phyloP scores from a whole-genome alignment of 805 yeast genomes.

The Hanseniaspora meyeri region DNA sequence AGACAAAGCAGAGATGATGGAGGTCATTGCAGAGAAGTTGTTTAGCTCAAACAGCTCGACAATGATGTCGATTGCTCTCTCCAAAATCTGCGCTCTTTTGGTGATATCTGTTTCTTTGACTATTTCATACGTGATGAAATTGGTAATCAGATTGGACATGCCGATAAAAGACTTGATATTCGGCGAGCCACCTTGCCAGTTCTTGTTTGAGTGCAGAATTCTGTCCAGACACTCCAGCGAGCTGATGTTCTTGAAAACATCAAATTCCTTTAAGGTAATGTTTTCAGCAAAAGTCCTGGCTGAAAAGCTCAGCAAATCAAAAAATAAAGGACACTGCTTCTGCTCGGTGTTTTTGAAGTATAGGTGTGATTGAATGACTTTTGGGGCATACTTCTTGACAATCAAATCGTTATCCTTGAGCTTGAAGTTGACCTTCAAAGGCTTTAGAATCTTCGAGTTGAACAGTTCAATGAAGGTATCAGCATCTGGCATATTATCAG shows the following conservation, averaged over 20 bases:
- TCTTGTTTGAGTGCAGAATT: slow-evolving; percentile 60
- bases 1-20: slow-evolving; percentile 73
- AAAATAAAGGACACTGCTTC: slow-evolving; percentile 23
- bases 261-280: slow-evolving; percentile 65
- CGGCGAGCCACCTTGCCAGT: slow-evolving; percentile 40
- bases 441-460: slow-evolving; percentile 25
- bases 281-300: slow-evolving; percentile 72
- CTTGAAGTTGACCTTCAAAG: background rate
- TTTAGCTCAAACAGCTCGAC: slow-evolving; percentile 62
- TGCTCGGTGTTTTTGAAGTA: slow-evolving; percentile 17
- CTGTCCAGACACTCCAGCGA: slow-evolving; percentile 64
- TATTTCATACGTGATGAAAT: slow-evolving; percentile 67
- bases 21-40: slow-evolving; percentile 86
- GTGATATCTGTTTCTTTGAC: slow-evolving; percentile 50
- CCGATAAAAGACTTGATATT: slow-evolving; percentile 52
- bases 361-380: background rate
- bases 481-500: slow-evolving; percentile 35
- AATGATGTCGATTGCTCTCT: slow-evolving; percentile 68
- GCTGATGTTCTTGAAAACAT: slow-evolving; percentile 52
- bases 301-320: slow-evolving; percentile 55
- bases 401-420: slow-evolving; percentile 10
- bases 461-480: slow-evolving; percentile 31
- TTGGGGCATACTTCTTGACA: slow-evolving; percentile 6
- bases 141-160: slow-evolving; percentile 70
- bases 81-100: slow-evolving; percentile 55